Base-by-base conservation (phyloP, 1,284 basidiomycete species). In the Trichosporon faecale region DNA sequence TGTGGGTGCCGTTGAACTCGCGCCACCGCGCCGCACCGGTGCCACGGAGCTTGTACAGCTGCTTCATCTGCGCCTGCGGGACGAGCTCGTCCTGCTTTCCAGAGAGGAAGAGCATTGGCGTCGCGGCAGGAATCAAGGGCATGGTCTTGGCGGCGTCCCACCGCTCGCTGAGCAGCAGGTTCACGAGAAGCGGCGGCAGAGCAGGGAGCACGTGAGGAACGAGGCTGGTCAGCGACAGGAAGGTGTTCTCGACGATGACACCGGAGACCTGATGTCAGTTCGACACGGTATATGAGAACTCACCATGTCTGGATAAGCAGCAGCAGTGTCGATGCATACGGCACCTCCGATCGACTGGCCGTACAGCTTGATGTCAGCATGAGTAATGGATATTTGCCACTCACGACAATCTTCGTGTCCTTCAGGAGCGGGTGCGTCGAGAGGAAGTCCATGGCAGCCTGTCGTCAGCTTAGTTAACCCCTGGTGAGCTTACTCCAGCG, bases 321-420 rank as follows among this genome's bases (percentile, higher is more conserved):
- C 90, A 0, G 92, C 92, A 4, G 97, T 89, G 80, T 95, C 91
- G 66, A 98, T 91, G 14, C 92, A 88, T 1, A 98, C 95, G 0
- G 95, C 95, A n/a, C 95, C 95, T 16, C 96, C 96, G 33, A 99
- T 93, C 7, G 92, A 95, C 82, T 98, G 96, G 0, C 96, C 95
- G 77, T 94, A 98, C 0, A 95, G 67, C 79, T 78, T 57, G 61
- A 66, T 65, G 73, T 73, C 31, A 68, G 75, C 29, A 46, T 16
- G 1, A 8, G 9, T 29, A 7, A 1, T 7, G 2, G 35, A 12
- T 6, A n/a, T 2, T 7, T 14, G 9, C n/a, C 52, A 72, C 46
- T 33, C 31, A 61, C 65, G 16, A 70, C 68, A 11, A 74, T 52
- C 68, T 88, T 87, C 1, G 92, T 91, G 67, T 87, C 84, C 35